Evolutionary conservation across 2,329 filamentous ascomycete species (phyloP).

Genomic region (Orbilia oligospora): DNA sequence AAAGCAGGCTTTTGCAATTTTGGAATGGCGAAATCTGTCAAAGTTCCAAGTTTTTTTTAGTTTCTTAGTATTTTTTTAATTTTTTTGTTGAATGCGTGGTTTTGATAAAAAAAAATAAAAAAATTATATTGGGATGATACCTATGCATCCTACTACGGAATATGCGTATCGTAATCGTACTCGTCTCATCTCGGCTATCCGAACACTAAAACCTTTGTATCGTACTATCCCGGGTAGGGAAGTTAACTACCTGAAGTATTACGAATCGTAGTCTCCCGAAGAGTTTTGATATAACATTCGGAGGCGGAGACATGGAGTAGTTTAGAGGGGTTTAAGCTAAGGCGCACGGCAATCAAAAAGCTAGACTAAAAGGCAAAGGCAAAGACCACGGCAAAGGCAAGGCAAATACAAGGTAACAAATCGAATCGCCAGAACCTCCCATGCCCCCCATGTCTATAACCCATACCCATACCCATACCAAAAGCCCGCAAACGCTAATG

Average conservation of each 20-base stretch:
- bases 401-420: conserved; percentile 23
- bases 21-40: not conserved
- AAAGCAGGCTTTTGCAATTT: conserved; percentile 5
- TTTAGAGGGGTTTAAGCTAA: conserved; percentile 3
- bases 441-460: not conserved
- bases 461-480: conserved; percentile 11
- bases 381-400: conserved; percentile 16
- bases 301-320: conserved; percentile 31
- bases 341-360: conserved; percentile 24
- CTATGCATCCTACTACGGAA: no score
- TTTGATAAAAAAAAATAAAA: no score
- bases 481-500: conserved; percentile 16
- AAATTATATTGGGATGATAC: conserved; percentile 49
- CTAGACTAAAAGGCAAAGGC: conserved; percentile 26
- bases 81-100: not conserved
- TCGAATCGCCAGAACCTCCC: conserved; percentile 24
- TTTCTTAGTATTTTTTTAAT: no score
- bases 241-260: not conserved
- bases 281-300: no score
- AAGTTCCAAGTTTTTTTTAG: not conserved
- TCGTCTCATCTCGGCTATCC: conserved; percentile 38
- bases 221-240: no score
- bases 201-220: not conserved
- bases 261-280: conserved; percentile 4
- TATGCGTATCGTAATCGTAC: conserved; percentile 21